A percentile compares a stretch with the other conserved stretches of the same genome.
phyloP scores from a whole-genome alignment of 169 alveolate species.

The Babesia gibsoni region DNA sequence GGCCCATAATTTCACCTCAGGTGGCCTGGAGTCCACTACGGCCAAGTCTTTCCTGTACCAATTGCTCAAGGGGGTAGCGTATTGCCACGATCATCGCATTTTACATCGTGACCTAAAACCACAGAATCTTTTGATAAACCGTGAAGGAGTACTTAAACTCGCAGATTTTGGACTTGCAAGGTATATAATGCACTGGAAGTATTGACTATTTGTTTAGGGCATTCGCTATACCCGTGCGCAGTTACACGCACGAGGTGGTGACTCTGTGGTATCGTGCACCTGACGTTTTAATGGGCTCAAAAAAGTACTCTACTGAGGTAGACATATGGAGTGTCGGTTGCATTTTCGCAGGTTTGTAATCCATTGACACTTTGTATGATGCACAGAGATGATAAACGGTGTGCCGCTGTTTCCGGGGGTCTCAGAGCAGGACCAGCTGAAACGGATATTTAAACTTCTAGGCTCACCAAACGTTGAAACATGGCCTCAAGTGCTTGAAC shows the following conservation, averaged over 20 bases:
- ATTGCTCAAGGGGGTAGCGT: constrained; percentile 94
- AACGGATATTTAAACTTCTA: constrained; percentile 91
- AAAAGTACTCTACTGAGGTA: constrained; percentile 97
- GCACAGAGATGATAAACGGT: constrained; percentile 94
- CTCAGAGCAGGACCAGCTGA: constrained; percentile 96
- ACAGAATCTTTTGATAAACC: constrained; percentile 93
- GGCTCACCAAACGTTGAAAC: constrained; percentile 93
- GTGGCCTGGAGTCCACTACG: constrained; percentile 84
- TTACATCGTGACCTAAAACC: constrained; percentile 99
- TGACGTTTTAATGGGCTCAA: constrained; percentile 98
- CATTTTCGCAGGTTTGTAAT: constrained; percentile 82
- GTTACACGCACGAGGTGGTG: constrained; percentile 97
- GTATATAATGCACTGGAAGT: not conserved
- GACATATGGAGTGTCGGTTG: constrained; percentile 99
- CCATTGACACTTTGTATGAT: not conserved
- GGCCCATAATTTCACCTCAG: constrained; percentile 28
- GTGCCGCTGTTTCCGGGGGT: constrained; percentile 96
- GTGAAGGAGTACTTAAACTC: constrained; percentile 90
- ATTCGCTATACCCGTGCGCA: constrained; percentile 96
- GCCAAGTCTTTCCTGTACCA: constrained; percentile 92
- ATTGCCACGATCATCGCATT: constrained; percentile 97
- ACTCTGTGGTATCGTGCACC: constrained; percentile 99
- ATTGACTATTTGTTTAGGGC: constrained; percentile 80
- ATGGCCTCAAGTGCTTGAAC: constrained; percentile 91
- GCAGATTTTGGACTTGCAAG: constrained; percentile 99